A percentile compares a stretch with the other conserved stretches of the same genome.
Evolutionary conservation across 805 yeast species (phyloP).

Genomic region (Wickerhamiella bombiphila): DNA sequence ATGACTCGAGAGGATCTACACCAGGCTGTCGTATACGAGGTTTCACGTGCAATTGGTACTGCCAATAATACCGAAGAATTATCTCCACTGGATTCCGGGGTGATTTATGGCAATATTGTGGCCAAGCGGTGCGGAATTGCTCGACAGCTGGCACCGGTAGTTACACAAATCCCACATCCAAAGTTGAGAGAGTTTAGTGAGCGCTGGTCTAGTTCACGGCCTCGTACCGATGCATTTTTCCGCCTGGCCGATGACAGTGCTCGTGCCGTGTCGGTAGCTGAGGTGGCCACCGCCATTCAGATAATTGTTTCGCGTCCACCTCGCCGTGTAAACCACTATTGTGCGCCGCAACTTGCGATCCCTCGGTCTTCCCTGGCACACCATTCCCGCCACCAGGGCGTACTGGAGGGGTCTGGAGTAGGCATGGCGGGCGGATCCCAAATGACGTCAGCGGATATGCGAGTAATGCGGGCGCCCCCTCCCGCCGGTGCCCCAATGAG

Average conservation of each 20-base stretch:
- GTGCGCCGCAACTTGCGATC: conserved; percentile 13
- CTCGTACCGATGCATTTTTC: conserved; percentile 12
- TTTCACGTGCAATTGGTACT: too few relatives aligned
- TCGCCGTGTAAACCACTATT: conserved; percentile 15
- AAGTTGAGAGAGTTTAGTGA: conserved; percentile 1
- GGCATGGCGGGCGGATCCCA: background rate
- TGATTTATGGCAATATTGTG: background rate
- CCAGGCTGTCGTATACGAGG: too few relatives aligned
- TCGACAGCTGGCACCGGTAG: background rate
- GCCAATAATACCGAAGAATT: too few relatives aligned
- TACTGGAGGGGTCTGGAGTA: background rate
- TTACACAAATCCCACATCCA: conserved; percentile 1
- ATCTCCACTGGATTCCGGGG: background rate
- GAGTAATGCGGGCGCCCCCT: conserved; percentile 9
- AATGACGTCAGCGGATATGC: conserved; percentile 8
- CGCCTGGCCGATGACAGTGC: conserved; percentile 11
- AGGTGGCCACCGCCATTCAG: conserved; percentile 10
- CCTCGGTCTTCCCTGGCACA: background rate
- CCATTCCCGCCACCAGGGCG: background rate
- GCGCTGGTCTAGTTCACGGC: conserved; percentile 11
- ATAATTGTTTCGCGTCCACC: conserved; percentile 16
- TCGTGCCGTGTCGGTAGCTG: conserved; percentile 1
- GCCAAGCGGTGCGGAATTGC: conserved; percentile 4
- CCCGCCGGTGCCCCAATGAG: conserved; percentile 1
- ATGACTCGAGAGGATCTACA: too few relatives aligned